Percentiles rank a stretch among this genome's conserved stretches.
Conservation (phyloP, 352 stramenopile species). For the Phytophthora ramorum region DNA sequence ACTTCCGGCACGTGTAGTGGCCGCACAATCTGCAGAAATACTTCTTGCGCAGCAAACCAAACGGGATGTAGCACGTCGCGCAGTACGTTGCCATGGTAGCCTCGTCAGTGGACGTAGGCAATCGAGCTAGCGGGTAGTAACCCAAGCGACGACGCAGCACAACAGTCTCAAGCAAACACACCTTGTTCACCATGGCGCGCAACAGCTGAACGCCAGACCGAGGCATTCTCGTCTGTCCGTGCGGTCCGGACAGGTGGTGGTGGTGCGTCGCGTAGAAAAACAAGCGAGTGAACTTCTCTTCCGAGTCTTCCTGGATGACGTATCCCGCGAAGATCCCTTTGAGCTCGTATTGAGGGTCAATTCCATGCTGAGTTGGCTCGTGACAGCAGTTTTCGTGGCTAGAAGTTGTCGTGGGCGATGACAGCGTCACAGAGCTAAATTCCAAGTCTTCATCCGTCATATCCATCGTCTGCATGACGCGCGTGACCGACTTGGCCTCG, state of each 20-base stretch:
- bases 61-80: conserved; percentile 48
- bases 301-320: conserved; percentile 62
- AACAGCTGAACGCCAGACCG: conserved; percentile 51
- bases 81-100: conserved; percentile 44
- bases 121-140: conserved; percentile 48
- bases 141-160: conserved; percentile 64
- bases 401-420: conserved; percentile 27
- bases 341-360: conserved; percentile 29
- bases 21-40: conserved; percentile 66
- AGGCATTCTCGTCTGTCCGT: conserved; percentile 33
- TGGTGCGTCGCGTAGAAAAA: conserved; percentile 68
- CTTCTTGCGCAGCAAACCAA: conserved; percentile 54
- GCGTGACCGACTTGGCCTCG: conserved; percentile 59
- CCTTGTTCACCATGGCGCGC: conserved; percentile 50
- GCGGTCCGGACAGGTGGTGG: conserved; percentile 5
- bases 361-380: conserved; percentile 23
- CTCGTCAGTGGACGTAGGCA: conserved; percentile 30
- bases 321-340: conserved; percentile 62
- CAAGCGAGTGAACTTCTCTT: conserved; percentile 64
- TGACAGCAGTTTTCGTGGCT: conserved; percentile 26
- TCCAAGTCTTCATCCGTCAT: conserved; percentile 41
- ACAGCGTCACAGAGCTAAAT: conserved; percentile 28
- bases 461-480: conserved; percentile 70
- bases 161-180: conserved; percentile 45
- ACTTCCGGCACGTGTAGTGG: conserved; percentile 65